Evolutionary conservation across 1,284 basidiomycete species (phyloP), one percentile per base, ranked within the genome.

Genomic region (Chalciporus piperatoides): DNA sequence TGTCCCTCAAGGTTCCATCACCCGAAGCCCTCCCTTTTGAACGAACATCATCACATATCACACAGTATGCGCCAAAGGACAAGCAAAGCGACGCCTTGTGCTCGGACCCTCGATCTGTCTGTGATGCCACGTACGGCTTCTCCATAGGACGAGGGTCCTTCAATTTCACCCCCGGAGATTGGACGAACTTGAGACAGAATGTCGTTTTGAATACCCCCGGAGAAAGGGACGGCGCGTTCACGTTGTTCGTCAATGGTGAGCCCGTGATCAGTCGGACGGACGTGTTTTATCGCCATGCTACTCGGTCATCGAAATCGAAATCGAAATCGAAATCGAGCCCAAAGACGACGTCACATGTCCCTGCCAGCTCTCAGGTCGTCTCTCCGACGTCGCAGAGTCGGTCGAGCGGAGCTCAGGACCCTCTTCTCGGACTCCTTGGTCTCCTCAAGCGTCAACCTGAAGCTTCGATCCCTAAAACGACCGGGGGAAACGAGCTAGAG

Each of bases 131-230:
- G 1, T 90, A 88, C 56, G 87, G 88, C 1, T 70, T 88, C 38
- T 85, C 84, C 2, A 71, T 93, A 52, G 86, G 83, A 6, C 79
- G 91, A 10, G 89, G 89, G 0, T 73, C 84, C 0, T 93, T 90
- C 75, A 63, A 57, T 2, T 92, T 81, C 69, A 68, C 74, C 2
- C 59, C 69, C 2, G 87, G 86, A 0, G 71, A 66, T 35, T 90
- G 88, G 87, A 89, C 86, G 39, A 75, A 70, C 35, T 69, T 90
- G 14, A 56, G 64, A 17, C 85, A 90, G 61, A 81, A 77, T 2
- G 78, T 89, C 21, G 63, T 65, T 38, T 74, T 90, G 49, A 90
- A 90, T 59, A 86, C 83, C 1, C 86, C 87, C 0, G 88, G 78
- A 27, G 54, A 70, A 52, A 74, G 73, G 46, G 74, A 84, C 54